Conservation (phyloP, 352 stramenopile genomes). For the Globisporangium ultimum region DNA sequence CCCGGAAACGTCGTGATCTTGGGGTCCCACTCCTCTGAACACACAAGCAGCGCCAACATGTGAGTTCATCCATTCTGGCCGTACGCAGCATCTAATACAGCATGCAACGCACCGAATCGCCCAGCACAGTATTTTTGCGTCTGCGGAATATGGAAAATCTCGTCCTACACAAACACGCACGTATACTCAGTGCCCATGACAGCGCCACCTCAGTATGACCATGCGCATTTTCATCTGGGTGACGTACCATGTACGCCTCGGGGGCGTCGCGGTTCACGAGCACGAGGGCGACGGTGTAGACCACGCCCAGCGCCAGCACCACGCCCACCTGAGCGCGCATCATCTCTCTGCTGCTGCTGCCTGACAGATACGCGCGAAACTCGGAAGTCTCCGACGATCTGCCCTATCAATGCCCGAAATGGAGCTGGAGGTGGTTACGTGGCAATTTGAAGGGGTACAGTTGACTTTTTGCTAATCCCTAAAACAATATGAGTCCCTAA, state of each 20-base stretch:
- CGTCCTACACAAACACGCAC: constrained; percentile 52
- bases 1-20: constrained; percentile 93
- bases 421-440: no score
- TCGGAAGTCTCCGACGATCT: no score
- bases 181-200: background rate
- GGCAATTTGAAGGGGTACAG: no score
- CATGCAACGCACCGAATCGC: constrained; percentile 42
- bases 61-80: no score
- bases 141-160: constrained; percentile 84
- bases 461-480: no score
- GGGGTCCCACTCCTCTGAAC: constrained; percentile 79
- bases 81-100: background rate
- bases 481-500: no score
- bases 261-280: constrained; percentile 35
- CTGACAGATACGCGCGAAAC: no score
- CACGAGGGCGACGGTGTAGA: constrained; percentile 26
- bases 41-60: background rate
- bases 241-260: constrained; percentile 66
- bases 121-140: constrained; percentile 77
- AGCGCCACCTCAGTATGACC: background rate
- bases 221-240: background rate
- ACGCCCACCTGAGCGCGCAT: constrained; percentile 6
- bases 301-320: constrained; percentile 13
- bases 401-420: no score
- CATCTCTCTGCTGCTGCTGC: no score